A percentile compares a stretch with the other conserved stretches of the same genome.
These are phyloP conservation scores for Tuber microsphaerosporum DNA, from an alignment of 495 filamentous ascomycete genomes.

Conservation along the genomic window DNA sequence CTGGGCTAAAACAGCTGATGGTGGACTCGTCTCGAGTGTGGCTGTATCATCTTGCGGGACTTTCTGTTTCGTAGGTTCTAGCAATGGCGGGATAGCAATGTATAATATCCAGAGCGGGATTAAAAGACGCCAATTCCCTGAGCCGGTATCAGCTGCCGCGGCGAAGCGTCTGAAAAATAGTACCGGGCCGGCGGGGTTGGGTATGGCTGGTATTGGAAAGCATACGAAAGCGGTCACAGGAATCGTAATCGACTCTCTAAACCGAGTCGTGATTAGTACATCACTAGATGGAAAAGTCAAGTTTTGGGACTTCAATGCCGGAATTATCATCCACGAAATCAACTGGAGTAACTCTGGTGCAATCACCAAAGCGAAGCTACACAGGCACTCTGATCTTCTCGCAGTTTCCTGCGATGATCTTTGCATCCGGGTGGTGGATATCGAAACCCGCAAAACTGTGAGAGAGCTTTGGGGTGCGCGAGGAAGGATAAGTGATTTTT, in stretches of 20 bases:
- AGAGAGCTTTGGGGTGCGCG: slow-evolving; percentile 86
- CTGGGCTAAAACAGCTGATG: slow-evolving; percentile 88
- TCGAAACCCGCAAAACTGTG: slow-evolving; percentile 80
- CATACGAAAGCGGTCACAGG: slow-evolving; percentile 82
- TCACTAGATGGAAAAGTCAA: slow-evolving; percentile 90
- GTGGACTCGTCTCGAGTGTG: slow-evolving; percentile 75
- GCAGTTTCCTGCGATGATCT: slow-evolving; percentile 85
- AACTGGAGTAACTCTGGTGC: slow-evolving; percentile 78
- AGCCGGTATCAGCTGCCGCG: slow-evolving; percentile 58
- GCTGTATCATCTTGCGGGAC: slow-evolving; percentile 84
- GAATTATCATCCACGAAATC: slow-evolving; percentile 68
- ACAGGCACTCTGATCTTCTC: slow-evolving; percentile 72
- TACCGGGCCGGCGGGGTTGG: slow-evolving; percentile 40
- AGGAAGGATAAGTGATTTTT: slow-evolving; percentile 75
- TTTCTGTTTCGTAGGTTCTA: slow-evolving; percentile 86
- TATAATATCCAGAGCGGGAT: slow-evolving; percentile 92
- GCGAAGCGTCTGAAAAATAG: slow-evolving; percentile 49
- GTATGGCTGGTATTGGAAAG: slow-evolving; percentile 50
- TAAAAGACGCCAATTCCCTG: slow-evolving; percentile 77
- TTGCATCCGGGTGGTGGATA: slow-evolving; percentile 79
- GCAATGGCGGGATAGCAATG: slow-evolving; percentile 74
- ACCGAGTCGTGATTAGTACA: slow-evolving; percentile 73
- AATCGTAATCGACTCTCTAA: slow-evolving; percentile 73
- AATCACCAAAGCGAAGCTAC: slow-evolving; percentile 67
- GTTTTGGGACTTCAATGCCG: slow-evolving; percentile 90